phyloP scores from a whole-genome alignment of 1,284 basidiomycete species.

The Entoloma clypeatum region DNA sequence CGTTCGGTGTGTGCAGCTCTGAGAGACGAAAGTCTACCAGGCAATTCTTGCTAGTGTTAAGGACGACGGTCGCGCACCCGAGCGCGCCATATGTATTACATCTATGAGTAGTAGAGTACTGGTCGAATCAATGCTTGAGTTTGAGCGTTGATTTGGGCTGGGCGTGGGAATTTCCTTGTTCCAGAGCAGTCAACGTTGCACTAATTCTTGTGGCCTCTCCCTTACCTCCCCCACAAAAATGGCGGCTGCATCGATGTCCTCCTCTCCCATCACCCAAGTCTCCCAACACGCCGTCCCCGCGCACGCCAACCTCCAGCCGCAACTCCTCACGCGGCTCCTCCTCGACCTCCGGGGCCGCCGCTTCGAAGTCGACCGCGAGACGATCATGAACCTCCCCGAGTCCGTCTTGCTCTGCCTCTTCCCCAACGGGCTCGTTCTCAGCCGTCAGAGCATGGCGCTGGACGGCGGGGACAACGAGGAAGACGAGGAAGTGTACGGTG shows the following conservation, averaged over 20 bases:
- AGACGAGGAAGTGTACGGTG: conserved; percentile 92
- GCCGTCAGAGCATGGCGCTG: conserved; percentile 74
- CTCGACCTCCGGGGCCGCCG: conserved; percentile 90
- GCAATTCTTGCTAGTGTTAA: no score
- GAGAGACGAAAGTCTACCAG: no score
- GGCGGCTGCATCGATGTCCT: conserved; percentile 45
- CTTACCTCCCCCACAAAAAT: no score
- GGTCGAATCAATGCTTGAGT: no score
- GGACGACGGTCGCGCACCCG: no score
- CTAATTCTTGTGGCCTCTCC: no score
- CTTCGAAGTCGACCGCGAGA: conserved; percentile 96
- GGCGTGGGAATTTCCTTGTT: no score
- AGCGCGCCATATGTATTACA: no score
- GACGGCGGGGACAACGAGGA: conserved; percentile 79
- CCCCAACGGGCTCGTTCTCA: conserved; percentile 94
- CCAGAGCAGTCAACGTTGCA: no score
- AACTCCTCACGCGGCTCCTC: conserved; percentile 81
- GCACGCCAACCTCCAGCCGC: conserved; percentile 73
- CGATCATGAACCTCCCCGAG: conserved; percentile 98
- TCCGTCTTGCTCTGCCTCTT: conserved; percentile 95
- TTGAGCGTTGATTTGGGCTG: no score
- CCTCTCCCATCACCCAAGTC: conserved; percentile 85
- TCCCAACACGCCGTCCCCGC: conserved; percentile 61
- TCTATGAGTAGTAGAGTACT: no score
- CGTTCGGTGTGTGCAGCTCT: no score